phyloP scores from a whole-genome alignment of 1,139 yeast genomes.

The Yamadazyma sp. region DNA sequence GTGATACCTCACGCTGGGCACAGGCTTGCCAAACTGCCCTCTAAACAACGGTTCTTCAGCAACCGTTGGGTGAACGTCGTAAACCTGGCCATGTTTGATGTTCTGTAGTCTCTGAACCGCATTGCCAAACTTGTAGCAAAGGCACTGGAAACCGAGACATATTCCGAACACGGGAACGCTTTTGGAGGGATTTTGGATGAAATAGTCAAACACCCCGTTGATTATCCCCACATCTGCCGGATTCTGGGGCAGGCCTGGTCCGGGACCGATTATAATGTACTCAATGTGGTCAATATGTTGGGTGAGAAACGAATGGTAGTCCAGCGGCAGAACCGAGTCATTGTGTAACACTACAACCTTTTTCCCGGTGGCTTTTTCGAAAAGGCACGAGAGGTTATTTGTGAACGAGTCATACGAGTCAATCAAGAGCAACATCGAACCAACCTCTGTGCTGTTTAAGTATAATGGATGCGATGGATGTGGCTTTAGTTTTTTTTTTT shows the following conservation, averaged over 20 bases:
- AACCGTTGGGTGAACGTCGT: slow-evolving; percentile 41
- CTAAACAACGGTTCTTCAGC: slow-evolving; percentile 30
- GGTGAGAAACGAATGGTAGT: slow-evolving; percentile 36
- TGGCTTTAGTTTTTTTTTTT: not conserved
- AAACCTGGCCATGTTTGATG: slow-evolving; percentile 87
- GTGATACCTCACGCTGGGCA: slow-evolving; percentile 81
- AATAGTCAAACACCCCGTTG: slow-evolving; percentile 46
- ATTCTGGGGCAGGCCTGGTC: slow-evolving; percentile 86
- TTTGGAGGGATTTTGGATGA: slow-evolving; percentile 15
- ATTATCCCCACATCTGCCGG: slow-evolving; percentile 73
- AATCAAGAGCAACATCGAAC: slow-evolving; percentile 60
- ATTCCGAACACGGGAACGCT: slow-evolving; percentile 80
- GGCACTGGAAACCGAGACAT: slow-evolving; percentile 88
- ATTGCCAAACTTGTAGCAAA: slow-evolving; percentile 69
- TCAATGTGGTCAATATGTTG: slow-evolving; percentile 53
- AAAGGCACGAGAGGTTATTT: slow-evolving; percentile 67
- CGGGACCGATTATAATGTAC: slow-evolving; percentile 89
- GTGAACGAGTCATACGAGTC: slow-evolving; percentile 97
- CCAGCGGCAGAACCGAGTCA: slow-evolving; percentile 51
- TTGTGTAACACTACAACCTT: slow-evolving; percentile 72
- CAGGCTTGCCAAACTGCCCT: slow-evolving; percentile 33
- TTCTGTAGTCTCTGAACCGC: slow-evolving; percentile 50
- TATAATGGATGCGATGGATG: not conserved
- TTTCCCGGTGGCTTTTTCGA: slow-evolving; percentile 55
- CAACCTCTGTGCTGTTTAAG: not conserved